phyloP scores from a whole-genome alignment of 1,284 basidiomycete species.

The Cystobasidium slooffiae region DNA sequence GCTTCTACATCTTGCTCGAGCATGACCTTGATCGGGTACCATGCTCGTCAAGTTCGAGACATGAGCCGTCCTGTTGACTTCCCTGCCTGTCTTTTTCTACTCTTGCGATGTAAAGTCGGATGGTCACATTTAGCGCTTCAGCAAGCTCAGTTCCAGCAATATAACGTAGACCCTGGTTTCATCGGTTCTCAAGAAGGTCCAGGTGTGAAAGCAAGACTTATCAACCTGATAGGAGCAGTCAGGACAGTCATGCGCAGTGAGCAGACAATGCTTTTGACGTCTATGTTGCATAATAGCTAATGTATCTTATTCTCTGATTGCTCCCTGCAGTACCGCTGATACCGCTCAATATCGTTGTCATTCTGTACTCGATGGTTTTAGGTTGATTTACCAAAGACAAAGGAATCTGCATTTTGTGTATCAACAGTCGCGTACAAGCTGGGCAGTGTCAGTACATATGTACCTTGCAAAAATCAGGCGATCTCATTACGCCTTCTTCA shows the following conservation, averaged over 20 bases:
- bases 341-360: conserved; percentile 76
- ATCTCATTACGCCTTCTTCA: too few species aligned
- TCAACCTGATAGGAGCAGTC: conserved; percentile 91
- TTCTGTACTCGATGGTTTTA: conserved; percentile 76
- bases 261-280: conserved; percentile 50
- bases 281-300: conserved; percentile 31
- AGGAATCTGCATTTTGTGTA: too few species aligned
- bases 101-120: too few species aligned
- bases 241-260: conserved; percentile 92
- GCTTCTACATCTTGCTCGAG: conserved; percentile 16
- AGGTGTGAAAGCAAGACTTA: conserved; percentile 79
- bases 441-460: too few species aligned
- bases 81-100: conserved; percentile 55
- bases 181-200: conserved; percentile 63
- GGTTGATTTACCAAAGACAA: conserved; percentile 57
- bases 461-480: too few species aligned
- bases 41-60: background rate
- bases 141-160: conserved; percentile 56
- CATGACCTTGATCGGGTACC: background rate
- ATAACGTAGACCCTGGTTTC: conserved; percentile 52
- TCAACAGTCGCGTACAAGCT: too few species aligned
- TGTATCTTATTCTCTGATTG: conserved; percentile 44
- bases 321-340: conserved; percentile 78
- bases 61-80: background rate
- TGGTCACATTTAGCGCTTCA: conserved; percentile 70